Percentiles rank a stretch among this genome's conserved stretches.
These are phyloP conservation scores for Flueggea neowawraea DNA, from an alignment of 441 rosid species.

Conservation along the genomic window DNA sequence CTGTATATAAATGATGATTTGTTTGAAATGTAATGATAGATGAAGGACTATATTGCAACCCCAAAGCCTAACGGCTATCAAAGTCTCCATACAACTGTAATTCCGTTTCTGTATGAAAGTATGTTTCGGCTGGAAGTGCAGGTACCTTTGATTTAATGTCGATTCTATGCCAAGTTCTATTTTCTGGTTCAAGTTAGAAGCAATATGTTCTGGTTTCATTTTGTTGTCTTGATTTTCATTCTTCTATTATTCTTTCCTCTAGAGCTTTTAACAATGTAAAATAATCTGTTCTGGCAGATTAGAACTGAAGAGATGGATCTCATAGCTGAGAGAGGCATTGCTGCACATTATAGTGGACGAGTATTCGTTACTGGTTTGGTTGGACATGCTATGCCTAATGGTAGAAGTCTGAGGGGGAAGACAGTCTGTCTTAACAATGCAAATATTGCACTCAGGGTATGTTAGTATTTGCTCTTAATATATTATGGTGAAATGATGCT, in stretches of 20 bases:
- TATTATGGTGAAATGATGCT: constrained; percentile 2
- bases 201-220: not conserved
- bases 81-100: constrained; percentile 95
- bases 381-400: constrained; percentile 59
- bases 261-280: constrained; percentile 4
- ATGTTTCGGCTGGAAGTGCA: constrained; percentile 96
- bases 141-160: constrained; percentile 36
- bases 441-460: constrained; percentile 93
- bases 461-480: constrained; percentile 18
- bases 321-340: constrained; percentile 97
- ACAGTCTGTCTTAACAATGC: constrained; percentile 85
- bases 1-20: constrained; percentile 13
- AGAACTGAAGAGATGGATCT: constrained; percentile 98
- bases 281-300: constrained; percentile 44
- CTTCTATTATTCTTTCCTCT: constrained; percentile 8
- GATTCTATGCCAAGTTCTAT: constrained; percentile 3
- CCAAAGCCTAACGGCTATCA: constrained; percentile 99
- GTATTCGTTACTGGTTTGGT: constrained; percentile 70
- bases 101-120: constrained; percentile 97
- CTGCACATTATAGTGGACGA: constrained; percentile 97
- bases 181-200: not conserved
- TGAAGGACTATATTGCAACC: constrained; percentile 99
- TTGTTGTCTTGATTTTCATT: constrained; percentile 4
- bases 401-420: constrained; percentile 80
- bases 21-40: constrained; percentile 39